phyloP scores from a whole-genome alignment of 2,329 filamentous ascomycete genomes.

The Pseudogymnoascus sp. region DNA sequence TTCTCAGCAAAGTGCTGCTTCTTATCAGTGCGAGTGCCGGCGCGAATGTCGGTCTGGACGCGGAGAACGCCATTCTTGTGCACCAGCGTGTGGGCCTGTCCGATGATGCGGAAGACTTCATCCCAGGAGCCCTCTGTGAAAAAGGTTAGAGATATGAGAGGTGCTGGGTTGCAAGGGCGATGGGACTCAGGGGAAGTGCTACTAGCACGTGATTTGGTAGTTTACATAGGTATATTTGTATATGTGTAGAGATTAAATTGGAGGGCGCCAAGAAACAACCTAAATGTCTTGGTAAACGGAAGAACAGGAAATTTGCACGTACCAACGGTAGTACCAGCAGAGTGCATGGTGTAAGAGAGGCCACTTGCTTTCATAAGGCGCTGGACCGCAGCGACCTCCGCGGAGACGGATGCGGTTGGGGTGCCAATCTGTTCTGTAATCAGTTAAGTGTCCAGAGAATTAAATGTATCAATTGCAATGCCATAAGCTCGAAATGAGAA shows the following conservation, averaged over 20 bases:
- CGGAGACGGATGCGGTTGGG: slow-evolving; percentile 63
- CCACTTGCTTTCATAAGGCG: slow-evolving; percentile 73
- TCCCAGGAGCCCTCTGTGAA: slow-evolving; percentile 83
- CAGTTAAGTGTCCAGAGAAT: not conserved
- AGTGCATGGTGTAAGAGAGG: slow-evolving; percentile 81
- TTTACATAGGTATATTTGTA: not conserved
- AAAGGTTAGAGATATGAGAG: slow-evolving; percentile 9
- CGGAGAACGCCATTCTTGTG: slow-evolving; percentile 70
- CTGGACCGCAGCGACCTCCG: slow-evolving; percentile 84
- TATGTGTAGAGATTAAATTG: not conserved
- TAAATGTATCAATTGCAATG: not conserved
- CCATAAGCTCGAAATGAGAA: not conserved
- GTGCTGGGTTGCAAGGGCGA: not conserved
- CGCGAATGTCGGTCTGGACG: slow-evolving; percentile 82
- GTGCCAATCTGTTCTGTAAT: slow-evolving; percentile 63
- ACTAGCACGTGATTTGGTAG: not conserved
- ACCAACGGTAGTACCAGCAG: slow-evolving; percentile 89
- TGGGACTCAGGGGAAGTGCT: not conserved
- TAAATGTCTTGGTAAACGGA: not conserved
- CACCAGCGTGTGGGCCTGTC: slow-evolving; percentile 74
- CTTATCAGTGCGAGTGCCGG: slow-evolving; percentile 53
- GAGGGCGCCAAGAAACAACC: not conserved
- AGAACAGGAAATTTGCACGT: slow-evolving; percentile 29
- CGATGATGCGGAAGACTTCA: slow-evolving; percentile 73
- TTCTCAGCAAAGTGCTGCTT: slow-evolving; percentile 27